Percentiles rank a stretch among this genome's conserved stretches.
Evolutionary conservation across 768 basidiomycete species (phyloP).

Genomic region (Tulasnella sp.): DNA sequence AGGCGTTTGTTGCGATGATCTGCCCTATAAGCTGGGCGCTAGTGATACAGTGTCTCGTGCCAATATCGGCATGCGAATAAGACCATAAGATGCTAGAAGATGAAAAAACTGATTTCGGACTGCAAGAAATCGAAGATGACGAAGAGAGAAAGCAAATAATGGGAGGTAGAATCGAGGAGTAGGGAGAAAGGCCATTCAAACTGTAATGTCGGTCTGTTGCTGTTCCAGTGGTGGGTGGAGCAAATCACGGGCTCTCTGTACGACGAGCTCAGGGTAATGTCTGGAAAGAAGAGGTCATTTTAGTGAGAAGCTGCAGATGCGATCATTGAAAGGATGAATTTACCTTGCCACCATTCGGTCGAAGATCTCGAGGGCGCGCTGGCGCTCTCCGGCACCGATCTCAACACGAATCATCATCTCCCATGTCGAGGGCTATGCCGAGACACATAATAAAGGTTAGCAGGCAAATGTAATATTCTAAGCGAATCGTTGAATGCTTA

Average conservation of each 20-base stretch:
- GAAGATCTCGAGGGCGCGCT: slow-evolving; percentile 57
- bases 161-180: background rate
- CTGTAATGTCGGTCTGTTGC: background rate
- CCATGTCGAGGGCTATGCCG: slow-evolving; percentile 85
- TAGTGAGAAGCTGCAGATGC: background rate
- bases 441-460: background rate
- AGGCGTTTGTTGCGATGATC: too few relatives aligned
- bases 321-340: slow-evolving; percentile 21
- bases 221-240: slow-evolving; percentile 6
- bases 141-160: background rate
- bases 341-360: slow-evolving; percentile 64
- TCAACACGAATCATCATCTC: slow-evolving; percentile 94
- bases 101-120: background rate
- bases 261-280: slow-evolving; percentile 4
- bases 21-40: background rate
- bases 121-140: background rate
- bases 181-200: background rate
- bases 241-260: slow-evolving; percentile 4
- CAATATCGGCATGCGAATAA: background rate
- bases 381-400: slow-evolving; percentile 62
- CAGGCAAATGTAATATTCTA: slow-evolving; percentile 6
- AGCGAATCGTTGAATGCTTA: slow-evolving; percentile 29
- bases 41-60: slow-evolving; percentile 1
- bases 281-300: background rate
- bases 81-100: background rate